Percentiles rank a stretch among this genome's conserved stretches.
Evolutionary conservation across 495 filamentous ascomycete genomes (phyloP).

Genomic region (Xylaria curta): DNA sequence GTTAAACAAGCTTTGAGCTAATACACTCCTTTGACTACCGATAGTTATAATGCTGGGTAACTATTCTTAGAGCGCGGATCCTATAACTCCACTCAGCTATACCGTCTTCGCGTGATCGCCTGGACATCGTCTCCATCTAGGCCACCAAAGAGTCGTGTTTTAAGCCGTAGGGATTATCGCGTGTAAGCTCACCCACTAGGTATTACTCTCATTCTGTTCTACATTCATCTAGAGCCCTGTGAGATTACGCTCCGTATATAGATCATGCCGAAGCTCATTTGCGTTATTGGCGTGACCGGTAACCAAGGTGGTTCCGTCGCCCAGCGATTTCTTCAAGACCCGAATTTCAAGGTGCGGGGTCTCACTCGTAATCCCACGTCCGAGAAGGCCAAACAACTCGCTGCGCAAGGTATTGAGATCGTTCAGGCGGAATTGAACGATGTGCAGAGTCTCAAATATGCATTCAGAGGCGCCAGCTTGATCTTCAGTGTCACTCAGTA

Average conservation of each 20-base stretch:
- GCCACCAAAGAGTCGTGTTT: too few relatives aligned
- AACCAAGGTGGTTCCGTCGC: constrained; percentile 54
- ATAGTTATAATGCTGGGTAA: too few relatives aligned
- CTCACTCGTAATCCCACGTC: constrained; percentile 55
- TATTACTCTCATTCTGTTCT: not conserved
- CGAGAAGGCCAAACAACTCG: constrained; percentile 45
- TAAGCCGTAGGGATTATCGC: too few relatives aligned
- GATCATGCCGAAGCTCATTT: constrained; percentile 40
- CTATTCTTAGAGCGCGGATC: too few relatives aligned
- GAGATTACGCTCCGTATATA: not conserved
- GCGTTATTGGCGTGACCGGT: constrained; percentile 52
- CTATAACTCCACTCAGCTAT: too few relatives aligned
- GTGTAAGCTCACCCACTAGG: not conserved
- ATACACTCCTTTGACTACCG: too few relatives aligned
- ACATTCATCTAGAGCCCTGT: constrained; percentile 7
- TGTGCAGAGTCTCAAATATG: constrained; percentile 43
- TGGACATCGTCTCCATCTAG: too few relatives aligned
- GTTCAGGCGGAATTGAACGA: constrained; percentile 53
- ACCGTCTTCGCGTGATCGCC: too few relatives aligned
- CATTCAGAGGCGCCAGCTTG: constrained; percentile 52
- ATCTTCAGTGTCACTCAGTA: constrained; percentile 61
- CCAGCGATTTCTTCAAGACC: constrained; percentile 44
- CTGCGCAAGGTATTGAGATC: constrained; percentile 49
- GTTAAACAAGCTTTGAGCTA: too few relatives aligned
- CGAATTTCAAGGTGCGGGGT: constrained; percentile 48